A percentile compares a stretch with the other conserved stretches of the same genome.
These are phyloP conservation scores for Anacardium occidentale DNA, from an alignment of 345 rosid species.

Conservation along the genomic window DNA sequence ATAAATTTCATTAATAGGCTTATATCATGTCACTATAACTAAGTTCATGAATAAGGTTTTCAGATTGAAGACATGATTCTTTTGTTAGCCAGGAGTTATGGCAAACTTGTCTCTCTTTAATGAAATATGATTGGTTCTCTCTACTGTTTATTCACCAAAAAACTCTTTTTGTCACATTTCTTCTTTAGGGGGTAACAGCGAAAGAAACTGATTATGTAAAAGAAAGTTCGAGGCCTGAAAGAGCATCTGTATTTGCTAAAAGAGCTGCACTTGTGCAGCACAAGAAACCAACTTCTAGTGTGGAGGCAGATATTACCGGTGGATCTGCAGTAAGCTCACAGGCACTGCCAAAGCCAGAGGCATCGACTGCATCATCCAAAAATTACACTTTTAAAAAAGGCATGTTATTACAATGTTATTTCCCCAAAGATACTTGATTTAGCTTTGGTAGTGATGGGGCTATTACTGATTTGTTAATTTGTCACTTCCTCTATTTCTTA, in stretches of 20 bases:
- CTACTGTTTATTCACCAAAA: not conserved
- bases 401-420: conserved; percentile 17
- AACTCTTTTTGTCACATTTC: not conserved
- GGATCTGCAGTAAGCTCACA: conserved; percentile 72
- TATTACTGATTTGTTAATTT: not conserved
- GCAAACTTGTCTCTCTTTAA: not conserved
- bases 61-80: no score
- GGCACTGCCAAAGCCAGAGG: conserved; percentile 81
- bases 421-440: not conserved
- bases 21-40: not conserved
- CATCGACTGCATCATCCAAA: conserved; percentile 92
- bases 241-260: conserved; percentile 60
- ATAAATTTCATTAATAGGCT: not conserved
- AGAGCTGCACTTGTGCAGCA: conserved; percentile 57
- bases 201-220: conserved; percentile 66
- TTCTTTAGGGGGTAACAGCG: conserved; percentile 57
- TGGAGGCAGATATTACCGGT: conserved; percentile 90
- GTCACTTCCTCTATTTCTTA: conserved; percentile 12
- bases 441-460: not conserved
- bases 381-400: conserved; percentile 78
- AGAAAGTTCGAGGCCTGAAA: conserved; percentile 77
- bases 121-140: not conserved
- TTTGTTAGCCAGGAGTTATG: not conserved
- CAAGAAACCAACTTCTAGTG: conserved; percentile 88
- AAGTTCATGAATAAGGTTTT: not conserved